Evolutionary conservation across 148 eudicot genomes (phyloP), one percentile per base, ranked within the genome.

Genomic region (Pharnaceum exiguum): DNA sequence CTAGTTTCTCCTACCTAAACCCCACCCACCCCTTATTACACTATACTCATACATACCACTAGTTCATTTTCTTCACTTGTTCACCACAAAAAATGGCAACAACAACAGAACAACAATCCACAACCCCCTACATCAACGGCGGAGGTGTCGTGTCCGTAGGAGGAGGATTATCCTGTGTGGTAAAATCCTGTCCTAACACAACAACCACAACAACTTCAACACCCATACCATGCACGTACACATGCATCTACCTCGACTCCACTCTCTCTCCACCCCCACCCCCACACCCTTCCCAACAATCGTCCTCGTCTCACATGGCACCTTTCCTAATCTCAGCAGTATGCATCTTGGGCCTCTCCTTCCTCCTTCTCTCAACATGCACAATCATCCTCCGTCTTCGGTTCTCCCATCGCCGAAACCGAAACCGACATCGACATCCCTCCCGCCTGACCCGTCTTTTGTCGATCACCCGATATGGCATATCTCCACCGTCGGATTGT

Each of bases 391-490:
- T 66, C 6, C 35, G 70, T 11, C 17, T 38, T 45, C 56, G 74
- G 2, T 55, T 64, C 44, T 53, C 55, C 1, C 55, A 62, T 21
- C 36, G 57, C 53, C 63, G 81, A 37, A 40, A 36, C 5, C 8
- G 5, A 1, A 27, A 48, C 24, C 11, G 16, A 25, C 7, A 32
- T 6, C 19, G 45, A 17, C 0, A 61, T 31, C 3, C 56, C 59
- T 16, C 45, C 51, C 37, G n/a, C 40, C 1, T 24, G 68, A 60
- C 13, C 26, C 43, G 32, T 44, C 60, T 2, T 29, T 62, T 7
- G 63, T 69, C 0, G 79, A 76, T 32, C 78, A 81, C 60, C 86
- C 81, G 17, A 74, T 78, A 16, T 84, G 86, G 90, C 69, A 75
- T 39, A 81, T 81, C 33, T 13, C 68, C 8, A 83, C 85, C 0